These are phyloP conservation scores for Monilinia laxa DNA, from an alignment of 2,329 filamentous ascomycete species.

Conservation along the genomic window DNA sequence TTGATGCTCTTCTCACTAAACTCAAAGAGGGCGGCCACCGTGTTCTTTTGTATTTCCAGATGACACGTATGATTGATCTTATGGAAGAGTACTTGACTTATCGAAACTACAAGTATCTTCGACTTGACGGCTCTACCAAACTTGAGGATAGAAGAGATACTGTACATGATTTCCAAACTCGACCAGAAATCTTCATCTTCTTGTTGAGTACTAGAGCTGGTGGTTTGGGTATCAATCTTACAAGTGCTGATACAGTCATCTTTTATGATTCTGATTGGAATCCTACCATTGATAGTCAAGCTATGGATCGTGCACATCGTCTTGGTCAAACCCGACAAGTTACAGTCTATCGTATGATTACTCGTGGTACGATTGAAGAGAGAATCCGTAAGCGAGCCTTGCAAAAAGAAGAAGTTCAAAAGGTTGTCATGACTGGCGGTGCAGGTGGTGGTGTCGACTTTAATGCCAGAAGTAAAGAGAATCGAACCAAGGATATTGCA, in stretches of 20 bases:
- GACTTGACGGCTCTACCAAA: constrained; percentile 94
- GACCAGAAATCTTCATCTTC: constrained; percentile 95
- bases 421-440: constrained; percentile 91
- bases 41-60: constrained; percentile 98
- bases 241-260: constrained; percentile 94
- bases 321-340: constrained; percentile 94
- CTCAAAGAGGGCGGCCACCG: constrained; percentile 92
- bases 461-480: constrained; percentile 86
- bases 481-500: constrained; percentile 95
- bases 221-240: constrained; percentile 97
- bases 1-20: constrained; percentile 82
- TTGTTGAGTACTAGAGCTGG: constrained; percentile 92
- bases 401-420: constrained; percentile 98
- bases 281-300: constrained; percentile 96
- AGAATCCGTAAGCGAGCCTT: constrained; percentile 94
- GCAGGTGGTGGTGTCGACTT: constrained; percentile 86
- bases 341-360: constrained; percentile 96
- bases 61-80: constrained; percentile 99
- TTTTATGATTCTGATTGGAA: constrained; percentile 99
- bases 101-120: constrained; percentile 98
- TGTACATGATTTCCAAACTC: constrained; percentile 92
- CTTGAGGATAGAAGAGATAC: constrained; percentile 95
- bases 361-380: constrained; percentile 93
- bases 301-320: constrained; percentile 98
- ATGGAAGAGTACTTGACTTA: constrained; percentile 99